These are phyloP conservation scores for Phycomyces blakesleeanus DNA, from an alignment of 192 early-diverging fungal species.

Conservation along the genomic window DNA sequence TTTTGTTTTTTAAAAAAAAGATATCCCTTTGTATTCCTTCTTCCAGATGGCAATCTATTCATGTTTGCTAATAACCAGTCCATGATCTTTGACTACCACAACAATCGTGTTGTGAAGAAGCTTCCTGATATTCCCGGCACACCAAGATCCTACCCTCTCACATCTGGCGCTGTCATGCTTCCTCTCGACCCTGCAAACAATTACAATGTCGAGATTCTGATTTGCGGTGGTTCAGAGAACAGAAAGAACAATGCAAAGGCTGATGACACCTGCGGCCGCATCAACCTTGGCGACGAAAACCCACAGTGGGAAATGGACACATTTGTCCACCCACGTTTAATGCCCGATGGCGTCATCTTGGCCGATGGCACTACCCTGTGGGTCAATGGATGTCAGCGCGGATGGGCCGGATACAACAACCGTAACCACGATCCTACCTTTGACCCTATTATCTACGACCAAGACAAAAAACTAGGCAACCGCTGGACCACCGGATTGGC, in stretches of 20 bases:
- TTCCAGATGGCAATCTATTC: slow-evolving; percentile 49
- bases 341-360: slow-evolving; percentile 45
- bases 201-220: slow-evolving; percentile 49
- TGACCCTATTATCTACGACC: slow-evolving; percentile 52
- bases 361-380: slow-evolving; percentile 50
- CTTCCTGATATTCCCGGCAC: slow-evolving; percentile 46
- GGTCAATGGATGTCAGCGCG: slow-evolving; percentile 54
- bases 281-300: slow-evolving; percentile 35
- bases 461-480: slow-evolving; percentile 32
- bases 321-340: slow-evolving; percentile 41
- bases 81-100: slow-evolving; percentile 47
- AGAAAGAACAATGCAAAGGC: slow-evolving; percentile 32
- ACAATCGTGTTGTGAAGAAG: slow-evolving; percentile 25
- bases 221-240: slow-evolving; percentile 54
- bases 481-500: slow-evolving; percentile 43
- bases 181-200: slow-evolving; percentile 54
- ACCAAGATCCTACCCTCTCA: slow-evolving; percentile 52
- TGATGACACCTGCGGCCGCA: slow-evolving; percentile 41
- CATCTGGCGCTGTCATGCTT: slow-evolving; percentile 49
- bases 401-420: slow-evolving; percentile 44
- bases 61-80: slow-evolving; percentile 52
- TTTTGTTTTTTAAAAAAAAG: background rate
- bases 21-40: slow-evolving; percentile 44
- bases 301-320: slow-evolving; percentile 49
- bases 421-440: slow-evolving; percentile 44